These are phyloP conservation scores for Zygosaccharomyces pseudobailii DNA, from an alignment of 1,139 yeast genomes.

Conservation along the genomic window DNA sequence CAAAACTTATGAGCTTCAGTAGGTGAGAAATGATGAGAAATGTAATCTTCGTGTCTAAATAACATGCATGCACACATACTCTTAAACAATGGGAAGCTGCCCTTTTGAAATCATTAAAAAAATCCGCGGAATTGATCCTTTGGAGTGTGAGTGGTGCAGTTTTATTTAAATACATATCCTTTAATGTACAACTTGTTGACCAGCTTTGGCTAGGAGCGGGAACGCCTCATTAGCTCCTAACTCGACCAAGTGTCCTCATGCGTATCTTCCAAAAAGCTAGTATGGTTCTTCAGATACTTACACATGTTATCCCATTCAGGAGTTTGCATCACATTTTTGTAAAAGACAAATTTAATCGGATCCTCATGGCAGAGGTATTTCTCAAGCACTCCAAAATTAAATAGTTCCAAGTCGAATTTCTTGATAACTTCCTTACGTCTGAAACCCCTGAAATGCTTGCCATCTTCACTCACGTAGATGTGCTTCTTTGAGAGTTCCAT, in stretches of 20 bases:
- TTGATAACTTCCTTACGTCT: conserved; percentile 7
- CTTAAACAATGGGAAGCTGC: too few species aligned
- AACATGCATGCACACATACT: too few species aligned
- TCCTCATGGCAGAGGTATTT: conserved; percentile 15
- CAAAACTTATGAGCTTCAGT: too few species aligned
- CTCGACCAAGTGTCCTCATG: conserved; percentile 11
- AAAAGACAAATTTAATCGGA: conserved; percentile 15
- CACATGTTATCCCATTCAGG: conserved; percentile 20
- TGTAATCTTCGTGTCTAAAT: too few species aligned
- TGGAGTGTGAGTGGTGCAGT: not conserved
- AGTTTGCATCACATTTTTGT: conserved; percentile 8
- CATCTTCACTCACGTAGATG: conserved; percentile 42
- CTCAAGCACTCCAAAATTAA: conserved; percentile 15
- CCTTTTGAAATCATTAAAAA: too few species aligned
- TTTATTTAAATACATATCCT: not conserved
- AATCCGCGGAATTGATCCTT: too few species aligned
- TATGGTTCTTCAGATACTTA: conserved; percentile 16
- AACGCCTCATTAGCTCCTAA: not conserved
- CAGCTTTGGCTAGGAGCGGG: not conserved
- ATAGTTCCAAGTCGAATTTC: conserved; percentile 23
- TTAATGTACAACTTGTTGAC: not conserved
- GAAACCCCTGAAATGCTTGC: conserved; percentile 29
- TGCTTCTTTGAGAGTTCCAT: conserved; percentile 43
- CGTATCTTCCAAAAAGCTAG: conserved; percentile 14
- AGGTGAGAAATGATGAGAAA: too few species aligned